Evolutionary conservation across 257 asterid species (phyloP), one percentile per base, ranked within the genome.

Genomic region (Solanum appendiculatum): DNA sequence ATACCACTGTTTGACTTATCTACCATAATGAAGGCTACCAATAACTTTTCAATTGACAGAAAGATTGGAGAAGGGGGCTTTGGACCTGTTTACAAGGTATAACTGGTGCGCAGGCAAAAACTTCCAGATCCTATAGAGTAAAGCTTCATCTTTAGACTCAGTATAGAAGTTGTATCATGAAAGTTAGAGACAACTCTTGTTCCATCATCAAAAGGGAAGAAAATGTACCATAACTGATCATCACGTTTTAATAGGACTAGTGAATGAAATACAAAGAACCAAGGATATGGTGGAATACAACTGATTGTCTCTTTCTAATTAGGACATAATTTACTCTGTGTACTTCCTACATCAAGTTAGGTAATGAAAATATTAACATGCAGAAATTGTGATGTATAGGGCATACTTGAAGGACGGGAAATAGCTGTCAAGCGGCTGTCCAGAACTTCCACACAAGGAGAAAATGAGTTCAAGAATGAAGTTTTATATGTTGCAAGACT

Each of bases 21-120:
- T 15, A 85, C 88, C 8, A 46, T 92, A 29, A 21, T 42, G 4
- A 66, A 87, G 68, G 94, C 94, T 66, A 91, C 96, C 9, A 86
- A 91, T 56, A 68, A 87, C 84, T 93, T 93, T 86, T 86, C 95
- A 14, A 12, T 18, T 0, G 82, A 36, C 25, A 91, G 91, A 69
- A 90, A 87, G 92, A 90, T 93, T 69, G 96, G 95, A 64, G 89
- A 92, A 87, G 96, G 96, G 87, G 95, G 96, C 78, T 93, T 86
- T 85, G 96, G 95, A 70, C 93, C 92, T 37, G 95, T 93, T 88
- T 93, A 92, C 82, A 92, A 91, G 96, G 96, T 92, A 87, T 64
- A 82, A 14, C 72, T 64, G 72, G 72, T 48, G 58, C 9, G 0
- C 58, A 48, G 58, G 58, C 23, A 48, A 48, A 48, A 48, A 48